A percentile compares a stretch with the other conserved stretches of the same genome.
Evolutionary conservation across 2,329 filamentous ascomycete genomes (phyloP).

Genomic region (Magnaporthiopsis poae): DNA sequence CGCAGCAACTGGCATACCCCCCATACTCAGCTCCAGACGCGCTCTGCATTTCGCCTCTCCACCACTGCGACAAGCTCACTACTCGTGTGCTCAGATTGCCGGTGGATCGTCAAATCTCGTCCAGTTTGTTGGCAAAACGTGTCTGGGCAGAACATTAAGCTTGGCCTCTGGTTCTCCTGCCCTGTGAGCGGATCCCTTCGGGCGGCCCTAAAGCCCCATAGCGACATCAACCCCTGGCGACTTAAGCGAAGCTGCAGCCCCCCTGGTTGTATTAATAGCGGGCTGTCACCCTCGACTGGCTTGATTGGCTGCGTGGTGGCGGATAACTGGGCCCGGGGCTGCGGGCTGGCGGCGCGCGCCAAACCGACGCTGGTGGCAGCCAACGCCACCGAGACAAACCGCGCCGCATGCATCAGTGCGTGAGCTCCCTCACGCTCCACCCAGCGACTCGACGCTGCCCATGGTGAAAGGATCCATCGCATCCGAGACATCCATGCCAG

Average conservation of each 20-base stretch:
- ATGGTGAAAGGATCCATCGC: neutral
- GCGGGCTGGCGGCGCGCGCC: too few species aligned
- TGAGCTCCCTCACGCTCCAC: neutral
- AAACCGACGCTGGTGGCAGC: neutral
- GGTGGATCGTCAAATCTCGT: neutral
- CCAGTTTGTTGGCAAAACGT: neutral
- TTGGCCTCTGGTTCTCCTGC: neutral
- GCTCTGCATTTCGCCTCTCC: neutral
- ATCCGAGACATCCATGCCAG: neutral
- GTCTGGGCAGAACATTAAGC: neutral
- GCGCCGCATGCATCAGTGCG: neutral
- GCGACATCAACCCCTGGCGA: neutral
- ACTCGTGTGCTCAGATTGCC: neutral
- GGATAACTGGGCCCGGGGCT: neutral
- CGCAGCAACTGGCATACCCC: too few species aligned
- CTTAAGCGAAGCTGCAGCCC: neutral
- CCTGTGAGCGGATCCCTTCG: neutral
- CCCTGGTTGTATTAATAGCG: neutral
- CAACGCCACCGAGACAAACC: neutral
- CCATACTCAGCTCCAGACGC: neutral
- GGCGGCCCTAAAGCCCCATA: neutral
- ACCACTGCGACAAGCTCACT: neutral
- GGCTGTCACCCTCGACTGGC: too few species aligned
- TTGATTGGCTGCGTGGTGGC: neutral
- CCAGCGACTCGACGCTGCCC: neutral